phyloP scores from a whole-genome alignment of 345 rosid genomes.

The Eucalyptus shirleyi region DNA sequence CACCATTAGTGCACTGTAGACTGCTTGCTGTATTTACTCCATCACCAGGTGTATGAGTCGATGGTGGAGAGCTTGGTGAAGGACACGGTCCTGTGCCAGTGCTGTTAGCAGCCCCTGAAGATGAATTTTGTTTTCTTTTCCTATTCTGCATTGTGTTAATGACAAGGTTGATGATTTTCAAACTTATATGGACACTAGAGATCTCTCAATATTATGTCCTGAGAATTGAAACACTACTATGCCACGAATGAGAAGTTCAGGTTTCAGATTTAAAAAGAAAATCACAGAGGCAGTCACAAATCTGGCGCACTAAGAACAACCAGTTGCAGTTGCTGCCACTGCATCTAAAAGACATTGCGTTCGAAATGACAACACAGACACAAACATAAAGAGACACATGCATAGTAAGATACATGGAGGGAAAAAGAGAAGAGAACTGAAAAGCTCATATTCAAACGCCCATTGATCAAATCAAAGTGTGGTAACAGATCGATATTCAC shows the following conservation, averaged over 20 bases:
- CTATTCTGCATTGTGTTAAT: constrained; percentile 5
- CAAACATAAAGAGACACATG: not conserved
- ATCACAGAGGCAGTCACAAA: not conserved
- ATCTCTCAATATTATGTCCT: not conserved
- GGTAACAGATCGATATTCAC: not conserved
- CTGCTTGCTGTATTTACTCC: constrained; percentile 31
- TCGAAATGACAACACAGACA: not conserved
- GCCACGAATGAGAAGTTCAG: not conserved
- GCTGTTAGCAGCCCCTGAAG: constrained; percentile 59
- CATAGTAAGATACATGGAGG: not conserved
- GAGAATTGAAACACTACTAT: not conserved
- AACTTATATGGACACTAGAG: not conserved
- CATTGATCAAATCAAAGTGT: not conserved
- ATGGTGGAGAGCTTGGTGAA: constrained; percentile 53
- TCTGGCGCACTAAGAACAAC: constrained; percentile 6
- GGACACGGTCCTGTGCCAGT: constrained; percentile 56
- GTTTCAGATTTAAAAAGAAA: not conserved
- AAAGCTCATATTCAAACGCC: not conserved
- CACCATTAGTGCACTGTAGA: constrained; percentile 22
- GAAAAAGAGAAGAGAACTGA: not conserved
- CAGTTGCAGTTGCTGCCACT: constrained; percentile 39
- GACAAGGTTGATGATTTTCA: not conserved
- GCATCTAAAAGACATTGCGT: not conserved
- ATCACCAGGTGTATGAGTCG: constrained; percentile 63
- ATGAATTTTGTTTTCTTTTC: constrained; percentile 51